Evolutionary conservation across 306 rosid genomes (phyloP).

Genomic region (Prunus mongolica): DNA sequence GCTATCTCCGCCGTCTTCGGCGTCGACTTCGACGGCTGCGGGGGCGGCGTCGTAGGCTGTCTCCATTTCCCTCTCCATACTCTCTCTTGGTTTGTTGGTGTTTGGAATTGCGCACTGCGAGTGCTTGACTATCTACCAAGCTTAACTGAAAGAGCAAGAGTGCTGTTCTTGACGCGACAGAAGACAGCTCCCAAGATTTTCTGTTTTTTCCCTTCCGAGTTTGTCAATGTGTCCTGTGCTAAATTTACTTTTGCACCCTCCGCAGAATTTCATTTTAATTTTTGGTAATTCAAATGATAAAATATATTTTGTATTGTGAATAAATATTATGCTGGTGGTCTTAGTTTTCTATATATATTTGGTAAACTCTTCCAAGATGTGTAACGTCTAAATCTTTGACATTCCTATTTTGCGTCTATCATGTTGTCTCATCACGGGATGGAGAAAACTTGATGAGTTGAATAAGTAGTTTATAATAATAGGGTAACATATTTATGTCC

Average conservation of each 20-base stretch:
- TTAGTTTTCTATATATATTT: no score
- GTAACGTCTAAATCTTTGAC: no score
- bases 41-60: conserved; percentile 1
- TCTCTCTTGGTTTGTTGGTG: background rate
- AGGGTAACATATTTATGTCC: no score
- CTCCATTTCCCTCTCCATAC: conserved; percentile 33
- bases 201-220: background rate
- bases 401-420: no score
- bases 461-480: no score
- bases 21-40: conserved; percentile 22
- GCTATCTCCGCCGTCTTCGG: conserved; percentile 24
- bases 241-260: background rate
- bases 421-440: no score
- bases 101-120: background rate
- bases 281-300: no score
- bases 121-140: conserved; percentile 18
- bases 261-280: background rate
- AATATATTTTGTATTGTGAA: no score
- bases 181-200: background rate
- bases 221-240: background rate
- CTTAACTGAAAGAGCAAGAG: conserved; percentile 31
- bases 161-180: background rate
- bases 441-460: no score
- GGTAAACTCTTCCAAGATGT: no score
- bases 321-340: no score